Conservation (phyloP, 2,329 filamentous ascomycete genomes). For the Pseudocercospora pini-densiflorae region DNA sequence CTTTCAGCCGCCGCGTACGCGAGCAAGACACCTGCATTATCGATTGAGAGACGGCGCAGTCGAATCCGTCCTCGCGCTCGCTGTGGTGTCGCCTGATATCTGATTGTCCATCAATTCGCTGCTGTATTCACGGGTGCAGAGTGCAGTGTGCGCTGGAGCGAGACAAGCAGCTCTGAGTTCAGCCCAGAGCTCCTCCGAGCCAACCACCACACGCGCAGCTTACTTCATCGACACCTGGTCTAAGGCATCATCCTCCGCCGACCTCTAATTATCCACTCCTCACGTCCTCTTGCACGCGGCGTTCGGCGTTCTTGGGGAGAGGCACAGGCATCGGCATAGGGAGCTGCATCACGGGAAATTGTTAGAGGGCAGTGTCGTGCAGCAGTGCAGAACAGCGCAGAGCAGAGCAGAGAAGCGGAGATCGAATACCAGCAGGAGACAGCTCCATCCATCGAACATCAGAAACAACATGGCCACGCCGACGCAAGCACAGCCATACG, state of each 20-base stretch:
- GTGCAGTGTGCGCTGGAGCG: background rate
- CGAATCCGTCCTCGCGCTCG: background rate
- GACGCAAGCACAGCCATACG: conserved; percentile 35
- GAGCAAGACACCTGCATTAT: conserved; percentile 6
- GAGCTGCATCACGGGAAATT: conserved; percentile 6
- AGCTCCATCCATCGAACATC: background rate
- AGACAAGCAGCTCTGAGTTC: conserved; percentile 5
- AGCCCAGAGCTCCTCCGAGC: background rate
- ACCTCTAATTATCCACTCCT: conserved; percentile 1
- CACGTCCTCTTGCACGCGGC: conserved; percentile 26
- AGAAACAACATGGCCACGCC: conserved; percentile 36
- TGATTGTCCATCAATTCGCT: background rate
- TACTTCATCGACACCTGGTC: conserved; percentile 16
- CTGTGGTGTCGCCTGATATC: background rate
- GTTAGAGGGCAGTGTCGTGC: background rate
- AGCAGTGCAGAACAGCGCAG: conserved; percentile 8
- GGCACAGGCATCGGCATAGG: conserved; percentile 7
- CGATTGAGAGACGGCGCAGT: background rate
- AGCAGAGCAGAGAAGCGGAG: background rate
- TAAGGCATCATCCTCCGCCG: conserved; percentile 10
- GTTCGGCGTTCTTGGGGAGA: conserved; percentile 30
- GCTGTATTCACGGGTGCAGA: background rate
- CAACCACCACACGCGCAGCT: conserved; percentile 13
- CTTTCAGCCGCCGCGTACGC: conserved; percentile 7
- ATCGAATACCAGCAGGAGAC: background rate